A percentile compares a stretch with the other conserved stretches of the same genome.
Evolutionary conservation across 257 asterid species (phyloP).

Genomic region (Salvia rosmarinus): DNA sequence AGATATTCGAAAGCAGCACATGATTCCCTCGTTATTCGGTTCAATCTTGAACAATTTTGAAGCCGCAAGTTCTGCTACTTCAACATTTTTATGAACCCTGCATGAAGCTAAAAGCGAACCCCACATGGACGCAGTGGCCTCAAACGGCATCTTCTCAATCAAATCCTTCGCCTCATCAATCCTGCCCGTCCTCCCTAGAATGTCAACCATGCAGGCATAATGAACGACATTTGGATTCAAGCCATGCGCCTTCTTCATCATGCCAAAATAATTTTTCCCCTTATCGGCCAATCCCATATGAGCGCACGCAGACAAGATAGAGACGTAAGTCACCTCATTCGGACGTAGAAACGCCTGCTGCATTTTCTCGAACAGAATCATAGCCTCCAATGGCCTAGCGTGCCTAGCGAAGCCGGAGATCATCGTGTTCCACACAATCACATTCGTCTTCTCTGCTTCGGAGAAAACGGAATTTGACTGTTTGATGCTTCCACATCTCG

Average conservation of each 20-base stretch:
- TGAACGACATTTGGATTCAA: conserved; percentile 66
- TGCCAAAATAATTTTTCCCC: conserved; percentile 62
- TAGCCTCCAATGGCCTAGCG: conserved; percentile 70
- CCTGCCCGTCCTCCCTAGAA: conserved; percentile 73
- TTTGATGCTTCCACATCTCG: conserved; percentile 76
- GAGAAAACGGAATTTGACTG: conserved; percentile 66
- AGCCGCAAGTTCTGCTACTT: conserved; percentile 77
- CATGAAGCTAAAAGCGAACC: conserved; percentile 90
- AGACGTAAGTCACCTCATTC: conserved; percentile 66
- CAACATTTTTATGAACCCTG: conserved; percentile 69
- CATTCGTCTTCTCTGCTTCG: conserved; percentile 59
- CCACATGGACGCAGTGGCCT: conserved; percentile 88
- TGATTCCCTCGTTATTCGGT: conserved; percentile 86
- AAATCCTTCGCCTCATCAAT: conserved; percentile 72
- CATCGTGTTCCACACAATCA: conserved; percentile 82
- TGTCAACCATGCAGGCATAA: conserved; percentile 84
- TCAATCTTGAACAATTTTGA: conserved; percentile 71
- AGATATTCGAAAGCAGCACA: conserved; percentile 76
- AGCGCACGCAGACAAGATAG: conserved; percentile 80
- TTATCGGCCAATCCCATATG: conserved; percentile 81
- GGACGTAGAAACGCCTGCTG: conserved; percentile 62
- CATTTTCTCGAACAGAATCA: conserved; percentile 88
- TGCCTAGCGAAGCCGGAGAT: conserved; percentile 82
- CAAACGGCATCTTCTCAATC: conserved; percentile 74
- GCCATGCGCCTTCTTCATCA: conserved; percentile 65